A percentile compares a stretch with the other conserved stretches of the same genome.
These are phyloP conservation scores for Trichoderma polysporum DNA, from an alignment of 2,329 filamentous ascomycete genomes.

Conservation along the genomic window DNA sequence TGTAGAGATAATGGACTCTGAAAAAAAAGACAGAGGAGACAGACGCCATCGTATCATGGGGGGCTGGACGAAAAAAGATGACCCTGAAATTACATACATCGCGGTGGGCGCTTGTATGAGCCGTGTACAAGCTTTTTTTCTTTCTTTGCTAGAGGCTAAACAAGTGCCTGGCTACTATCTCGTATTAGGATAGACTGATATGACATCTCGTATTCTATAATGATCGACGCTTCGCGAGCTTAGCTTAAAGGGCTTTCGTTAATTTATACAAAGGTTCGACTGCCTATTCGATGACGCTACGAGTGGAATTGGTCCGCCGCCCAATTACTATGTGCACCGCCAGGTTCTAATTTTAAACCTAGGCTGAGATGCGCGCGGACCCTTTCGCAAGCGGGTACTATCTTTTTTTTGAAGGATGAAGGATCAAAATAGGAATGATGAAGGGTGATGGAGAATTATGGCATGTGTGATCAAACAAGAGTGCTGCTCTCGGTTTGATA, in stretches of 20 bases:
- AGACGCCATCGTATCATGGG: conserved; percentile 6
- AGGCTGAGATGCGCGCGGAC: not conserved
- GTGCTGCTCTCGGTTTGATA: not conserved
- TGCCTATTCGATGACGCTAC: not conserved
- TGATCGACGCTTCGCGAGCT: conserved; percentile 2
- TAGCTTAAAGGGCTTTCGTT: not conserved
- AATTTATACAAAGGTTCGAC: not conserved
- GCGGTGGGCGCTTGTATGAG: conserved; percentile 13
- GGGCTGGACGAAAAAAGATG: not conserved
- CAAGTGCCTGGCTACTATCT: conserved; percentile 1
- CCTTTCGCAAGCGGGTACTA: not conserved
- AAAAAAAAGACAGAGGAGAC: not conserved
- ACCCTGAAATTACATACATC: conserved; percentile 2
- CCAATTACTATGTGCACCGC: not conserved
- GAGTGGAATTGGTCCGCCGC: not conserved
- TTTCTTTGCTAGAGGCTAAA: not conserved
- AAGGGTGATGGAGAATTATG: not conserved
- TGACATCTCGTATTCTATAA: not conserved
- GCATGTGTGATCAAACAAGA: not conserved
- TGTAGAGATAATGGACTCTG: not conserved
- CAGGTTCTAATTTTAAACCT: not conserved
- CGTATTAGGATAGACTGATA: not conserved
- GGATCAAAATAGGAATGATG: conserved; percentile 6
- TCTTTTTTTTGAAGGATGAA: not conserved
- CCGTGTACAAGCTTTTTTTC: not conserved